These are phyloP conservation scores for Infundibulicybe gibba DNA, from an alignment of 768 basidiomycete genomes.

Conservation along the genomic window DNA sequence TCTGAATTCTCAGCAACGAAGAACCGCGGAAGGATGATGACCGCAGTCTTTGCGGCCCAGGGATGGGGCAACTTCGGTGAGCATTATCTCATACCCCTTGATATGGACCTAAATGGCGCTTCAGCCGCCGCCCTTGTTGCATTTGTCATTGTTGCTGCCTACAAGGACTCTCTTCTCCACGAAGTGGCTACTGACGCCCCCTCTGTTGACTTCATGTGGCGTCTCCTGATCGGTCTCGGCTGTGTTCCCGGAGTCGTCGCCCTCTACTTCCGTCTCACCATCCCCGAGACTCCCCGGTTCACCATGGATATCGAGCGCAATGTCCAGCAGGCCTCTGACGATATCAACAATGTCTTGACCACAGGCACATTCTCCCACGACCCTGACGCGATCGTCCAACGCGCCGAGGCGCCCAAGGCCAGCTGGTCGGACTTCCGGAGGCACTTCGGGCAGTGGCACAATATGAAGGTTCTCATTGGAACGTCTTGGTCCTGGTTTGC, in stretches of 20 bases:
- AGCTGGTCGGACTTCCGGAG: conserved; percentile 59
- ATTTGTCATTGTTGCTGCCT: conserved; percentile 60
- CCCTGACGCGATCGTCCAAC: too few species aligned
- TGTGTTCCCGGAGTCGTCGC: conserved; percentile 78
- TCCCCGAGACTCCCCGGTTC: conserved; percentile 87
- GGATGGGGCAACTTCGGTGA: conserved; percentile 84
- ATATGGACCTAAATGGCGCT: background rate
- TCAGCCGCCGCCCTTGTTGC: conserved; percentile 65
- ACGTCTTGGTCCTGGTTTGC: conserved; percentile 87
- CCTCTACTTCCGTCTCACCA: conserved; percentile 90
- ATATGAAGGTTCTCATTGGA: conserved; percentile 77
- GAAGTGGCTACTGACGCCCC: conserved; percentile 29
- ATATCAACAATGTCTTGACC: conserved; percentile 66
- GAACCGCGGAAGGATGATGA: conserved; percentile 84
- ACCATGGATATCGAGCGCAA: conserved; percentile 94
- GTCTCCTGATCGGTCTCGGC: conserved; percentile 84
- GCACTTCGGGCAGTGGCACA: conserved; percentile 73
- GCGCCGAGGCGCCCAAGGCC: conserved; percentile 60
- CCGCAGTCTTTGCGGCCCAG: conserved; percentile 81
- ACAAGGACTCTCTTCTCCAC: conserved; percentile 53
- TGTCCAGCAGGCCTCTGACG: conserved; percentile 66
- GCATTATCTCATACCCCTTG: conserved; percentile 13
- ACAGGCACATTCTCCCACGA: too few species aligned
- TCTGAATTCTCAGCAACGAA: conserved; percentile 83
- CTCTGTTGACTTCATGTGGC: conserved; percentile 79